These are phyloP conservation scores for Elsinoe australis DNA, from an alignment of 2,329 filamentous ascomycete species.

Conservation along the genomic window DNA sequence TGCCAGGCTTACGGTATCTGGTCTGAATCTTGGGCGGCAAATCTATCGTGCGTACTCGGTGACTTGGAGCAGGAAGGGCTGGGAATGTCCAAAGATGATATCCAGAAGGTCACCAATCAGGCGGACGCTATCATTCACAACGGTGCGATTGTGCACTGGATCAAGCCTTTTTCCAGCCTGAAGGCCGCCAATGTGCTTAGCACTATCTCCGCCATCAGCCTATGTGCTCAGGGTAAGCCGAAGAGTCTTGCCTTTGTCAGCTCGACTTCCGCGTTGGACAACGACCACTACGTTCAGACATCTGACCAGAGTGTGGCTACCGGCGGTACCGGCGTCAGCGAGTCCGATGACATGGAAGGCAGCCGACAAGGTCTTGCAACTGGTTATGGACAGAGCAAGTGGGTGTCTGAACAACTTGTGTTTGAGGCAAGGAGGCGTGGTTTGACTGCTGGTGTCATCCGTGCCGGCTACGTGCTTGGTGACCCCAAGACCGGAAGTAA, in stretches of 20 bases:
- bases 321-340: slow-evolving; percentile 59
- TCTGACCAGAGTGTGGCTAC: slow-evolving; percentile 55
- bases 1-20: slow-evolving; percentile 74
- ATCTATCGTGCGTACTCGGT: slow-evolving; percentile 62
- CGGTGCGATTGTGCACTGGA: slow-evolving; percentile 72
- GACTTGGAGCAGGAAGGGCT: slow-evolving; percentile 66
- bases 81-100: slow-evolving; percentile 59
- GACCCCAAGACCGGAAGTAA: slow-evolving; percentile 56
- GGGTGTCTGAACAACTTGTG: slow-evolving; percentile 66
- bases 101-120: slow-evolving; percentile 56
- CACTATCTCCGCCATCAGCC: slow-evolving; percentile 65
- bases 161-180: slow-evolving; percentile 66
- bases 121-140: slow-evolving; percentile 71
- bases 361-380: slow-evolving; percentile 70
- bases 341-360: slow-evolving; percentile 70
- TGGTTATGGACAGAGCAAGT: slow-evolving; percentile 88
- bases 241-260: slow-evolving; percentile 77
- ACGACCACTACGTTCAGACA: slow-evolving; percentile 67
- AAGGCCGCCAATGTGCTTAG: slow-evolving; percentile 69
- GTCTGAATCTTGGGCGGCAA: slow-evolving; percentile 57
- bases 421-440: slow-evolving; percentile 72
- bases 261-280: slow-evolving; percentile 77
- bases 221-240: slow-evolving; percentile 68
- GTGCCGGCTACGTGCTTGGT: slow-evolving; percentile 79
- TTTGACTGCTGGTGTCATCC: slow-evolving; percentile 65